Percentiles rank a stretch among this genome's conserved stretches.
Conservation (phyloP, 1,139 yeast genomes). For the Arxiozyma heterogenica region DNA sequence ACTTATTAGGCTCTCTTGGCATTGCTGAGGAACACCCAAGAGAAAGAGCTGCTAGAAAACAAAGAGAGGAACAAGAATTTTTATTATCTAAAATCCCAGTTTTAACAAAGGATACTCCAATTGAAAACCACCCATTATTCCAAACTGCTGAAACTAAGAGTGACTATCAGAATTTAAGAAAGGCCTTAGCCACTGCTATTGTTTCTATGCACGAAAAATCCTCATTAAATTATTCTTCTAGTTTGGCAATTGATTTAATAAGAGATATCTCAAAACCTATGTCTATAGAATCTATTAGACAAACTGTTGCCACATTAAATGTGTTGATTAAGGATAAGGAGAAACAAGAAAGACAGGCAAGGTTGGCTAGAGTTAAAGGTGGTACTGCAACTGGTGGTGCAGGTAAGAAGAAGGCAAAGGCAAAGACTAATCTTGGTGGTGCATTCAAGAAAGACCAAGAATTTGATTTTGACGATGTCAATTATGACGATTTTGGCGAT, state of each 20-base stretch:
- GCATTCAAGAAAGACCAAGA: conserved; percentile 71
- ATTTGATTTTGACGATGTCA: conserved; percentile 54
- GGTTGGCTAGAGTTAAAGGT: conserved; percentile 62
- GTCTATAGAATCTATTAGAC: conserved; percentile 72
- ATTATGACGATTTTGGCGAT: conserved; percentile 46
- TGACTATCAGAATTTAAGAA: conserved; percentile 78
- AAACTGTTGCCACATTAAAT: conserved; percentile 75
- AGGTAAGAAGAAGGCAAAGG: conserved; percentile 81
- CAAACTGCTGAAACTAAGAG: conserved; percentile 61
- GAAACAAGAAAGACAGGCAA: conserved; percentile 77
- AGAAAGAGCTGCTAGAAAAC: conserved; percentile 46
- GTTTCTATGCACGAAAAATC: conserved; percentile 56
- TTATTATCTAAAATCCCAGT: conserved; percentile 30
- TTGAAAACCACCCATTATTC: conserved; percentile 69
- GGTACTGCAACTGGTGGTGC: conserved; percentile 90
- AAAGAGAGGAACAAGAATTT: conserved; percentile 37
- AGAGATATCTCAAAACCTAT: conserved; percentile 80
- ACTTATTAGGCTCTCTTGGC: conserved; percentile 76
- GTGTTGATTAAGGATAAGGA: conserved; percentile 79
- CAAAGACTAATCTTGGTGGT: conserved; percentile 66
- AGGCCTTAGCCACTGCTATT: conserved; percentile 61
- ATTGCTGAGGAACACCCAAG: conserved; percentile 69
- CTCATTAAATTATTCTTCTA: conserved; percentile 58
- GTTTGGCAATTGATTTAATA: conserved; percentile 74
- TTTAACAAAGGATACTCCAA: conserved; percentile 58